These are phyloP conservation scores for Cutaneotrichosporon cavernicola DNA, from an alignment of 1,284 basidiomycete genomes.

Conservation along the genomic window DNA sequence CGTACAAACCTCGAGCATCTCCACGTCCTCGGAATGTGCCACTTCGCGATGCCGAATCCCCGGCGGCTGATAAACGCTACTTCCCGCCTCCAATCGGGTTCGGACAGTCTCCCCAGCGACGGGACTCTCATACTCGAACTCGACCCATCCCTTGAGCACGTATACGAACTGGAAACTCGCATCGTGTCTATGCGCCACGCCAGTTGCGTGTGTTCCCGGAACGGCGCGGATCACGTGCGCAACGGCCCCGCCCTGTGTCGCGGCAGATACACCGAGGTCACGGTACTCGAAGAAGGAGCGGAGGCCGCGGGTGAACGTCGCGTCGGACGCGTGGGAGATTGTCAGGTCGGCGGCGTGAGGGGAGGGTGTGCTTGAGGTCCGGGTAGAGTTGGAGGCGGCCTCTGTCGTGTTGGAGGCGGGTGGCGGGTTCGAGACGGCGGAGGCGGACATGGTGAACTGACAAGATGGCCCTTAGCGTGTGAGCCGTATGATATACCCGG, in stretches of 20 bases:
- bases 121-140: constrained; percentile 18
- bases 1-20: constrained; percentile 20
- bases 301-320: constrained; percentile 13
- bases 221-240: constrained; percentile 19
- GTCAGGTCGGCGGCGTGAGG: constrained; percentile 10
- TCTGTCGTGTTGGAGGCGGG: background rate
- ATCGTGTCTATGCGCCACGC: constrained; percentile 12
- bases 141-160: constrained; percentile 18
- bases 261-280: constrained; percentile 15
- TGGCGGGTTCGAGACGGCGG: background rate
- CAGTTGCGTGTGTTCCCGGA: constrained; percentile 8
- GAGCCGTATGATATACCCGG: background rate
- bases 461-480: background rate
- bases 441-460: background rate
- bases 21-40: constrained; percentile 18
- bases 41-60: constrained; percentile 18
- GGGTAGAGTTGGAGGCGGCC: background rate
- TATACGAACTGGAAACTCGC: constrained; percentile 20
- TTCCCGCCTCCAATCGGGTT: constrained; percentile 8
- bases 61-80: constrained; percentile 17
- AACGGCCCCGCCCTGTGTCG: constrained; percentile 10
- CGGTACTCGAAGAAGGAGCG: constrained; percentile 22
- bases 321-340: constrained; percentile 11
- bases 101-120: constrained; percentile 7
- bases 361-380: background rate